Percentiles rank a stretch among this genome's conserved stretches.
Evolutionary conservation across 495 filamentous ascomycete species (phyloP).

Genomic region (Hypoxylon fragiforme): DNA sequence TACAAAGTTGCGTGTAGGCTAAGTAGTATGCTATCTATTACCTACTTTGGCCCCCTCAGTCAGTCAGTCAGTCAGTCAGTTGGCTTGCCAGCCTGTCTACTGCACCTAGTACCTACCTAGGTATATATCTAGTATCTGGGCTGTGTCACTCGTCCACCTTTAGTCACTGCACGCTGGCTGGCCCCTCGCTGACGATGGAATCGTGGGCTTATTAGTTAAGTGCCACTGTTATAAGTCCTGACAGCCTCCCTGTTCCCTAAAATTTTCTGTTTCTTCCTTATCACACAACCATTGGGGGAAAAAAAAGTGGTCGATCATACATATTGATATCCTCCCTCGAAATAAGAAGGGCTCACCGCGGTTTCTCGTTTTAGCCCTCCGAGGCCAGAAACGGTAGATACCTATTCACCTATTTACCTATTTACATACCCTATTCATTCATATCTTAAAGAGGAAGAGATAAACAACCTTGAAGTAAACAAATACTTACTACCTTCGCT

Average conservation of each 20-base stretch:
- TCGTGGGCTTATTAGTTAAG: slow-evolving; percentile 25
- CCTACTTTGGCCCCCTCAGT: too few species aligned
- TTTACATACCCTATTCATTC: neutral
- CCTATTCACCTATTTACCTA: neutral
- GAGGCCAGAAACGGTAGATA: slow-evolving; percentile 21
- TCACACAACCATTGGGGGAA: slow-evolving; percentile 9
- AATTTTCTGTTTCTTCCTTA: slow-evolving; percentile 13
- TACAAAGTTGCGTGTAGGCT: slow-evolving; percentile 17
- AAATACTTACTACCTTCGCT: too few species aligned
- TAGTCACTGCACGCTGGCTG: slow-evolving; percentile 5
- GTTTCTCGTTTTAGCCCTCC: slow-evolving; percentile 30
- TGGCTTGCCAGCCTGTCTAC: too few species aligned
- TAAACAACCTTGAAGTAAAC: too few species aligned
- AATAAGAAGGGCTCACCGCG: slow-evolving; percentile 19
- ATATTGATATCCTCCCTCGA: slow-evolving; percentile 8
- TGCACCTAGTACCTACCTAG: neutral
- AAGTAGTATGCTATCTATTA: too few species aligned
- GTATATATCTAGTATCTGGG: slow-evolving; percentile 5
- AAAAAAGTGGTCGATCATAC: slow-evolving; percentile 19
- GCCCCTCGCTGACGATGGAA: slow-evolving; percentile 32
- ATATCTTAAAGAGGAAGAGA: too few species aligned
- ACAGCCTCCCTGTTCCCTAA: slow-evolving; percentile 22
- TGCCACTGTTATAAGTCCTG: slow-evolving; percentile 32
- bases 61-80: too few species aligned
- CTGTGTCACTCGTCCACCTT: slow-evolving; percentile 25